Evolutionary conservation across 768 basidiomycete species (phyloP).

Genomic region (Mrakia blollopis): DNA sequence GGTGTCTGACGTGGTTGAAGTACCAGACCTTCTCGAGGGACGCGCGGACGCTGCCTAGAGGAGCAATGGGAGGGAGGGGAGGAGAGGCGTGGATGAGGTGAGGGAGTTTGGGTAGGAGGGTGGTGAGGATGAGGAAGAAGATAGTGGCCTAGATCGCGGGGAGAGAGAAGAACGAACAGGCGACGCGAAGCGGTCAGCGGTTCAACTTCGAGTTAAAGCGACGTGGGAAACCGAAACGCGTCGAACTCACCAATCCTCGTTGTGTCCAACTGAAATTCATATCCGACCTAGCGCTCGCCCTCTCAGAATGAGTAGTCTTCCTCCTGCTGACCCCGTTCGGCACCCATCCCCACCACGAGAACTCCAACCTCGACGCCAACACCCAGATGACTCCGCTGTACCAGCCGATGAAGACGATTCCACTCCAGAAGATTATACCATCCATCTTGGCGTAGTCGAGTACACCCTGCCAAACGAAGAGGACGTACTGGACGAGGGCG

Average conservation of each 20-base stretch:
- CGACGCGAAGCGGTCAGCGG: neutral
- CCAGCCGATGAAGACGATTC: neutral
- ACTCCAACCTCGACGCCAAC: neutral
- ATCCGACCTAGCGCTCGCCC: neutral
- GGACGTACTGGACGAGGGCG: neutral
- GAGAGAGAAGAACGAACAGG: no score
- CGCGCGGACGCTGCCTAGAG: neutral
- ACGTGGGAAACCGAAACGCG: neutral
- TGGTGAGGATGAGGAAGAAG: neutral
- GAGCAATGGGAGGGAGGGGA: neutral
- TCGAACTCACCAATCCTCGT: neutral
- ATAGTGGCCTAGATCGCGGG: neutral
- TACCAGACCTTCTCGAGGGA: neutral
- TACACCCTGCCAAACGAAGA: neutral
- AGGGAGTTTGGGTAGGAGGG: neutral
- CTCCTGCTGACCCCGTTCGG: neutral
- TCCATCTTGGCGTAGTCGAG: neutral
- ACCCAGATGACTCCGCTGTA: neutral
- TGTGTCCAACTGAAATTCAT: neutral
- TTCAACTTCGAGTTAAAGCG: neutral
- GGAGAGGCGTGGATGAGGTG: neutral
- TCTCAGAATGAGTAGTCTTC: neutral
- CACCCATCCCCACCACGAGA: neutral
- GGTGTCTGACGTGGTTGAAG: neutral
- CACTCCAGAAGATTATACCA: neutral